Evolutionary conservation across 768 basidiomycete species (phyloP).

Genomic region (Mycena albidolilacea): DNA sequence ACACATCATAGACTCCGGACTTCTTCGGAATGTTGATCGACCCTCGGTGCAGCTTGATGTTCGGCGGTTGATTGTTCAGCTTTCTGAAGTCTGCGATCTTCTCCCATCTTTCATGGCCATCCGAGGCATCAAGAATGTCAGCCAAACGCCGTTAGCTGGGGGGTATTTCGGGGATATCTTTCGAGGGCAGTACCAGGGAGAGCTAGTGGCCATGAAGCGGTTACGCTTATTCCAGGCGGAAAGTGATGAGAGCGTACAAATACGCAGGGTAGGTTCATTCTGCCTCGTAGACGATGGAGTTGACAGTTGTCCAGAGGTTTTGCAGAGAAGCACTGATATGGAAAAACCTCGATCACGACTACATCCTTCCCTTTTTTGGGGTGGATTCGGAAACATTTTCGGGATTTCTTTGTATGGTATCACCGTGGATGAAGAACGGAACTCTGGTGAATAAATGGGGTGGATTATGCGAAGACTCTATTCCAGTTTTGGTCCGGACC

Average conservation of each 20-base stretch:
- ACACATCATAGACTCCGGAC: background rate
- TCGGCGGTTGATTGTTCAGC: slow-evolving; percentile 19
- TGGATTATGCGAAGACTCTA: slow-evolving; percentile 2
- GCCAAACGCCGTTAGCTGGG: background rate
- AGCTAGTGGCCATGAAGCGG: slow-evolving; percentile 21
- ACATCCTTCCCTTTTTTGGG: slow-evolving; percentile 43
- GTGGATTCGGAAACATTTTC: slow-evolving; percentile 37
- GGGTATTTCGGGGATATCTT: slow-evolving; percentile 26
- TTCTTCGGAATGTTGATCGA: slow-evolving; percentile 27
- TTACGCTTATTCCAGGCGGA: slow-evolving; percentile 21
- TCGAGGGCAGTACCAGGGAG: background rate
- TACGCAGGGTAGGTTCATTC: slow-evolving; percentile 3
- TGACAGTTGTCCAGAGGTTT: slow-evolving; percentile 33
- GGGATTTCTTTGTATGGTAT: slow-evolving; percentile 40
- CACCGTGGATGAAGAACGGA: slow-evolving; percentile 44
- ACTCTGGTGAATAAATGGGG: slow-evolving; percentile 19
- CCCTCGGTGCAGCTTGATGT: slow-evolving; percentile 7
- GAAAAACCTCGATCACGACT: slow-evolving; percentile 40
- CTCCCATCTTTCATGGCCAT: slow-evolving; percentile 25
- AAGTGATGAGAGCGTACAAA: background rate
- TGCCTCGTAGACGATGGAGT: slow-evolving; percentile 26
- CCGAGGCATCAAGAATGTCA: background rate
- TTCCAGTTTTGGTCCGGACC: slow-evolving; percentile 17
- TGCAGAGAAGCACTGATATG: slow-evolving; percentile 42
- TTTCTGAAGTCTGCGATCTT: slow-evolving; percentile 14